Conservation (phyloP, 257 asterid species). For the Solanum appendiculatum region DNA sequence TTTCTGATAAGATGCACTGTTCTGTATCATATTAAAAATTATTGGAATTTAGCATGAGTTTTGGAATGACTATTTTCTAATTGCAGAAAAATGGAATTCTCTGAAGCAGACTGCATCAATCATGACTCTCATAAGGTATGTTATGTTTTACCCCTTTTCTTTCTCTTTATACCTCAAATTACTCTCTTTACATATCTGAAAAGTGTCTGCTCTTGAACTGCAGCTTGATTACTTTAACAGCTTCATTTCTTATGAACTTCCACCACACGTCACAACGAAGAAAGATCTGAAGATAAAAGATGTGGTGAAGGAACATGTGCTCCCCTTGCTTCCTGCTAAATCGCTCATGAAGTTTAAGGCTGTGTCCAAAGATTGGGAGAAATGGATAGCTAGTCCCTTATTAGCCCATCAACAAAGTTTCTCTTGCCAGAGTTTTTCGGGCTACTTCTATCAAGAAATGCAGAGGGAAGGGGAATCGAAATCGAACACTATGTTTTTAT, state of each 20-base stretch:
- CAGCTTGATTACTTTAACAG: neutral
- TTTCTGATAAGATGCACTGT: neutral
- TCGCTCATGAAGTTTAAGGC: constrained; percentile 17
- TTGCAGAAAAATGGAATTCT: neutral
- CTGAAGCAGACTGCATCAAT: neutral
- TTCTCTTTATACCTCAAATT: neutral
- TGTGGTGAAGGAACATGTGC: constrained; percentile 13
- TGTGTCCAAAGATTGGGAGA: constrained; percentile 43
- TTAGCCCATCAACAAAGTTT: constrained; percentile 27
- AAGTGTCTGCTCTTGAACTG: neutral
- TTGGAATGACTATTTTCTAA: neutral
- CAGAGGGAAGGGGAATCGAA: neutral
- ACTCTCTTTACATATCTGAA: too few species aligned
- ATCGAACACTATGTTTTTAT: neutral
- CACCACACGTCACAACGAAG: neutral
- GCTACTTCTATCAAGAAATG: constrained; percentile 18
- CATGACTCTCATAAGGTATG: neutral
- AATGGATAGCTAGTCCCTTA: constrained; percentile 24
- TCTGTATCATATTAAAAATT: neutral
- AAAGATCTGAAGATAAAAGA: constrained; percentile 6
- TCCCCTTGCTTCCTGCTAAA: constrained; percentile 44
- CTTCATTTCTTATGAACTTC: neutral
- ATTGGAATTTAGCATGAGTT: neutral
- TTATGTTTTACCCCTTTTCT: neutral
- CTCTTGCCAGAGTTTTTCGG: constrained; percentile 22